Evolutionary conservation across 164 flowering plant genomes (phyloP), one percentile per base, ranked within the genome.

Genomic region (Stephania yunnanensis): DNA sequence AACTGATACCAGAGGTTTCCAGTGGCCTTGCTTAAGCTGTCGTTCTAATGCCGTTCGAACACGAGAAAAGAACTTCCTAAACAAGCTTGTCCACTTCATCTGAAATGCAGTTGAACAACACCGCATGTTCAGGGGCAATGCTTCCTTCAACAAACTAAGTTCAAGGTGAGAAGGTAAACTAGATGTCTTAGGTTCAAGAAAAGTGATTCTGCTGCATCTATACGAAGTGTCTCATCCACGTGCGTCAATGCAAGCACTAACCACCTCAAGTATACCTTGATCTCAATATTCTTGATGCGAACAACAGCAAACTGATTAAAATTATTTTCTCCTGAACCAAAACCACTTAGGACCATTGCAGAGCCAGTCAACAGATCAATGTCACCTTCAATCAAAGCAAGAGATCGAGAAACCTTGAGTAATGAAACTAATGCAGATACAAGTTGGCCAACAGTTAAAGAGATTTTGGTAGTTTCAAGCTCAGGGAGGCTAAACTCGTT

Each of bases 21-120:
- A 91, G 55, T 67, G 80, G 20, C 92, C 90, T 78, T 80, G 90
- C 87, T 91, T 96, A 42, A 88, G 55, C 80, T 94, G 95, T 79
- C 94, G 91, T 82, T 96, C 99, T 77, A 96, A 78, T 5, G 99
- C 92, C 22, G 99, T 92, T 66, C 90, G 89, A 69, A 92, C 99
- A 68, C 99, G 91, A 72, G 89, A 78, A 79, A 94, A 94, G 81
- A 96, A 96, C 83, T 96, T 96, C 69, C 93, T 84, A 82, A 96
- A 96, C 83, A 96, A 81, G 83, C 98, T 91, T 68, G 80, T 83
- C 97, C 96, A 96, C 83, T 96, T 96, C 99, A 96, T 96, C 83
- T 91, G 97, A 79, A 96, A 96, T 70, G 91, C 94, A 66, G 97
- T 96, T 11, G 99, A 96, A 83, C 85, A 85, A 82, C 91, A 90